Conservation (phyloP, 345 rosid species). For the Hypericum androsaemum region DNA sequence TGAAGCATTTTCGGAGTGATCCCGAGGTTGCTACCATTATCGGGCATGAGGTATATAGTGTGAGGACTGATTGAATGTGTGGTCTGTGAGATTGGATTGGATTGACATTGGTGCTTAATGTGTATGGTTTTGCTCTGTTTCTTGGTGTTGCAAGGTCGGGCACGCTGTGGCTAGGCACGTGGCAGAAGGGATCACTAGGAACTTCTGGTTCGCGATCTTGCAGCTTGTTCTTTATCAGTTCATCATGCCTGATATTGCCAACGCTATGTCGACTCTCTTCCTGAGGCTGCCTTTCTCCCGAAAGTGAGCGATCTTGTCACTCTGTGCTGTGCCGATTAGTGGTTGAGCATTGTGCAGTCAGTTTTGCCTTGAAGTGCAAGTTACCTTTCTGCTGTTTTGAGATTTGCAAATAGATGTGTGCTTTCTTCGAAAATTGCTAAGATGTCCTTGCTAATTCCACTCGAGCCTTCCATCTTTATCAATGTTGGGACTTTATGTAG, state of each 20-base stretch:
- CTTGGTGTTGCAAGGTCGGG: slow-evolving; percentile 45
- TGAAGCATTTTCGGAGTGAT: slow-evolving; percentile 62
- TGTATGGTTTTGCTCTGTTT: slow-evolving; percentile 2
- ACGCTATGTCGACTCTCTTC: slow-evolving; percentile 63
- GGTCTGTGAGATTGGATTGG: not conserved
- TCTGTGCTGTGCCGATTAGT: not conserved
- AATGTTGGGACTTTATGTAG: no score
- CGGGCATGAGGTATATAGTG: slow-evolving; percentile 72
- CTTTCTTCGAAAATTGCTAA: no score
- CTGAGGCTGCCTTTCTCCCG: slow-evolving; percentile 88
- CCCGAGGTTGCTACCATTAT: slow-evolving; percentile 85
- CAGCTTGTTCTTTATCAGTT: slow-evolving; percentile 68
- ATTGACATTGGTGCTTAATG: not conserved
- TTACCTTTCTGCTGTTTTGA: no score
- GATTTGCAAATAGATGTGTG: no score
- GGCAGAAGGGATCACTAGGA: slow-evolving; percentile 65
- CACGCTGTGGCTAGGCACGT: slow-evolving; percentile 86
- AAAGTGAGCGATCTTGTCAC: slow-evolving; percentile 32
- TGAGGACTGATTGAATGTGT: not conserved
- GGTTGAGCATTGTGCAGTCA: not conserved
- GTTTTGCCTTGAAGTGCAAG: no score
- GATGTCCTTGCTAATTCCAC: no score
- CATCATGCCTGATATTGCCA: slow-evolving; percentile 64
- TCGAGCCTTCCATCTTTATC: no score
- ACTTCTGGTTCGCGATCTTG: slow-evolving; percentile 65